Conservation (phyloP, 2,329 filamentous ascomycete species). For the Tolypocladium ovalisporum region DNA sequence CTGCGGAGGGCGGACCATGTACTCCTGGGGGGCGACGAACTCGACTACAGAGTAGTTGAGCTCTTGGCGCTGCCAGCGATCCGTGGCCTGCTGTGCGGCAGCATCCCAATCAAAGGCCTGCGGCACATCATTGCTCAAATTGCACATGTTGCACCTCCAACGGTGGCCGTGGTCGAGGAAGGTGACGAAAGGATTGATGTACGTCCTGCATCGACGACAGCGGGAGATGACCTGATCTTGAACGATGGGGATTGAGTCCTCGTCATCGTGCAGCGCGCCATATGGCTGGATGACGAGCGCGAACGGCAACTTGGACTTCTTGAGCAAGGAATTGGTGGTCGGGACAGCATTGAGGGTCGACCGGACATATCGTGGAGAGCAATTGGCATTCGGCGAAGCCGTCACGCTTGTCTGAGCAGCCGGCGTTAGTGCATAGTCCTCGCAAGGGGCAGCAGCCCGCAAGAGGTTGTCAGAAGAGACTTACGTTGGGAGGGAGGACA, state of each 20-base stretch:
- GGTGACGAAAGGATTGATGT: constrained; percentile 95
- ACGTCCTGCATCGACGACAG: constrained; percentile 89
- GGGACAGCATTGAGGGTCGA: constrained; percentile 92
- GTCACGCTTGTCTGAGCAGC: constrained; percentile 68
- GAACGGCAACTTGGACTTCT: constrained; percentile 94
- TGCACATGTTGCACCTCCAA: constrained; percentile 99
- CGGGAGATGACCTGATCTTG: constrained; percentile 96
- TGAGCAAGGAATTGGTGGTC: constrained; percentile 82
- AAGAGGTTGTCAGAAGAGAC: constrained; percentile 21
- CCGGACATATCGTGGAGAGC: constrained; percentile 84
- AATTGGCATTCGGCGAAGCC: constrained; percentile 83
- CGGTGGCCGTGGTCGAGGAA: constrained; percentile 95
- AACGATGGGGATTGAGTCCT: constrained; percentile 83
- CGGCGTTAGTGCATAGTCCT: constrained; percentile 22
- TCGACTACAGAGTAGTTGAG: constrained; percentile 95
- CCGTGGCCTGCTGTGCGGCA: constrained; percentile 78
- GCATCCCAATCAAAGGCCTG: constrained; percentile 99
- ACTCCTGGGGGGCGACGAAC: constrained; percentile 95
- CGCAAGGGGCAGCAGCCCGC: background rate
- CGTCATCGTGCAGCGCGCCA: constrained; percentile 80
- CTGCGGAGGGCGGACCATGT: constrained; percentile 96
- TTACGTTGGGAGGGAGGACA: constrained; percentile 81
- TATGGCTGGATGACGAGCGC: constrained; percentile 95
- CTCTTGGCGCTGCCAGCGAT: constrained; percentile 85
- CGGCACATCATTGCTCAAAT: constrained; percentile 96